These are phyloP conservation scores for Podila epicladia DNA, from an alignment of 192 early-diverging fungal genomes.

Conservation along the genomic window DNA sequence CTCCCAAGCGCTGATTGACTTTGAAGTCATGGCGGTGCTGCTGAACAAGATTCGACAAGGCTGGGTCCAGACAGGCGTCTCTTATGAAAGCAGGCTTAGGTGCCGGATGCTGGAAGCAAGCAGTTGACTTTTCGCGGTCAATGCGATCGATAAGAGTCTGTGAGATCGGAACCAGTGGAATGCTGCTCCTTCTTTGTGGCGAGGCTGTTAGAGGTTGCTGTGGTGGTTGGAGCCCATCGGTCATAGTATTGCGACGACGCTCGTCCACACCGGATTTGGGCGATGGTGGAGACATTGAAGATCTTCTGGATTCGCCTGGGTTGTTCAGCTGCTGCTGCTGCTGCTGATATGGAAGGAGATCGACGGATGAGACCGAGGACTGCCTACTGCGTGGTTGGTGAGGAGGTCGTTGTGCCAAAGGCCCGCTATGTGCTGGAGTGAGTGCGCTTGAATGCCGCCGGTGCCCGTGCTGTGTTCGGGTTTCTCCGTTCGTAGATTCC, in stretches of 20 bases:
- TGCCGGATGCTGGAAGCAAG: constrained; percentile 32
- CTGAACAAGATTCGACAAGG: constrained; percentile 26
- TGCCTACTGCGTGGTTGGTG: not conserved
- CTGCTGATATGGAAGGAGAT: not conserved
- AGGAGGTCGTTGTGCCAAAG: not conserved
- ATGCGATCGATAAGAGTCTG: constrained; percentile 32
- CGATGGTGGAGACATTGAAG: not conserved
- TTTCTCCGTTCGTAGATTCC: not conserved
- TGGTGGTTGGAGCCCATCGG: not conserved
- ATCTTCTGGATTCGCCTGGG: not conserved
- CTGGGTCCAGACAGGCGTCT: constrained; percentile 27
- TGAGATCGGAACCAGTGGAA: not conserved
- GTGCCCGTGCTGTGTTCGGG: not conserved
- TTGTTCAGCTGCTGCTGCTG: not conserved
- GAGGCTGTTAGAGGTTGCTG: not conserved
- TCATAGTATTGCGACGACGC: not conserved
- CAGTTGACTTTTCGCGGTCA: constrained; percentile 41
- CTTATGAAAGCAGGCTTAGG: constrained; percentile 6
- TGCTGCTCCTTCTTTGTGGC: constrained; percentile 16
- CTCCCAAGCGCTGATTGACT: constrained; percentile 14
- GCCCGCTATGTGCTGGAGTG: not conserved
- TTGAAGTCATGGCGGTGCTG: constrained; percentile 35
- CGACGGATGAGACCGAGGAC: not conserved
- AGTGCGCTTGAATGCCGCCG: constrained; percentile 21
- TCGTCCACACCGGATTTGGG: not conserved